Percentiles rank a stretch among this genome's conserved stretches.
These are phyloP conservation scores for Marchantia polymorpha DNA, from an alignment of 225 moss, liverwort and hornwort genomes.

Conservation along the genomic window DNA sequence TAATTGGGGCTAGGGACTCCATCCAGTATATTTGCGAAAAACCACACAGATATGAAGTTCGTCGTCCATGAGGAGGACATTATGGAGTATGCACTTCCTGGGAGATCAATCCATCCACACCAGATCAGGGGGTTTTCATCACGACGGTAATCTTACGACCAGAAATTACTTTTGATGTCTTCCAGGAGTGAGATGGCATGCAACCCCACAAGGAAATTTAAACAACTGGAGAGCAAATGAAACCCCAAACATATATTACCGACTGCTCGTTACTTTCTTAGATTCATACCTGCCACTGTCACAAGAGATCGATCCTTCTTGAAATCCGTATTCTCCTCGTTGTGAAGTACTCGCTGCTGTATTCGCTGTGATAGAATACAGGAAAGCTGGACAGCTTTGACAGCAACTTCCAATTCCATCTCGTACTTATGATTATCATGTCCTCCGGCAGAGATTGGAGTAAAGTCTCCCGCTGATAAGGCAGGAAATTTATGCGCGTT, in stretches of 20 bases:
- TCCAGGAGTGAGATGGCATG: not conserved
- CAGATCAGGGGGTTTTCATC: no score
- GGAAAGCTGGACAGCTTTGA: constrained; percentile 87
- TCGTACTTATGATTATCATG: constrained; percentile 35
- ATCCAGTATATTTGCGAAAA: no score
- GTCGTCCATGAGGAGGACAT: no score
- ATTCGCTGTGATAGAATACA: constrained; percentile 81
- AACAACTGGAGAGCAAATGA: not conserved
- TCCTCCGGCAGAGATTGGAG: not conserved
- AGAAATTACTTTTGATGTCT: not conserved
- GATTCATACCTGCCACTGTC: constrained; percentile 76
- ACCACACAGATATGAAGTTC: no score
- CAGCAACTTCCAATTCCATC: constrained; percentile 69
- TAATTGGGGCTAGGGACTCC: no score
- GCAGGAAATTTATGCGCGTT: not conserved
- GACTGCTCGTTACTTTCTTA: not conserved
- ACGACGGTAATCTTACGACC: not conserved
- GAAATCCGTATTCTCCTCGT: constrained; percentile 66
- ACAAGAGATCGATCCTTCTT: constrained; percentile 88
- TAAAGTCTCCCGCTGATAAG: not conserved
- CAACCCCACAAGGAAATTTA: not conserved
- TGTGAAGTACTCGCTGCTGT: constrained; percentile 69
- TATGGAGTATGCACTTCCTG: no score
- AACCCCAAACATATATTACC: not conserved
- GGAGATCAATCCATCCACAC: no score